Percentiles rank a stretch among this genome's conserved stretches.
phyloP scores from a whole-genome alignment of 768 basidiomycete species.

The Mrakia hoshinonis region DNA sequence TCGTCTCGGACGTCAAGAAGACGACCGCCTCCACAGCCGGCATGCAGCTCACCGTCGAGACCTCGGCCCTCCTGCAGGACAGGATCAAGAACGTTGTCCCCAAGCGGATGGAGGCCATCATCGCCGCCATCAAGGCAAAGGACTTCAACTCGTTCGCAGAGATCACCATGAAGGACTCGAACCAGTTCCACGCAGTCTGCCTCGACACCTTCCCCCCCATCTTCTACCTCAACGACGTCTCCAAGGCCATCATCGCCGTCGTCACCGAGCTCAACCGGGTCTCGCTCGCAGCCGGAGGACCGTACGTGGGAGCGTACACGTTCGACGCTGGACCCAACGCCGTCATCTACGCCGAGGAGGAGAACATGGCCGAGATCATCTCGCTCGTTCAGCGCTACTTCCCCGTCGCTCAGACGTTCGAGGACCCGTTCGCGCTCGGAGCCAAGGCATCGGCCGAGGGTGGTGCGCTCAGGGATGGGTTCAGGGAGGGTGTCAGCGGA shows the following conservation, averaged over 20 bases:
- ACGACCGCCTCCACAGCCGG: slow-evolving; percentile 88
- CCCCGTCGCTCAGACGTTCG: slow-evolving; percentile 69
- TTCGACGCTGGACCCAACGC: slow-evolving; percentile 98
- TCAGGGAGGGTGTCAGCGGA: slow-evolving; percentile 69
- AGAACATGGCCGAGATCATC: slow-evolving; percentile 69
- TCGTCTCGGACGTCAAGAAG: slow-evolving; percentile 93
- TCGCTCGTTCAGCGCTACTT: slow-evolving; percentile 72
- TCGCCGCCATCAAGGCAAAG: slow-evolving; percentile 61
- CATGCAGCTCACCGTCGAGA: slow-evolving; percentile 96
- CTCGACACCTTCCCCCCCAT: slow-evolving; percentile 96
- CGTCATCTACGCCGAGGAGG: slow-evolving; percentile 79
- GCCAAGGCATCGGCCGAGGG: slow-evolving; percentile 46
- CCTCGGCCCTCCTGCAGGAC: slow-evolving; percentile 75
- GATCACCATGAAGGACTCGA: slow-evolving; percentile 95
- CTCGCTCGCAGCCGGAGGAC: slow-evolving; percentile 50
- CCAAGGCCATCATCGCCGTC: slow-evolving; percentile 79
- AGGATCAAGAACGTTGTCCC: slow-evolving; percentile 83
- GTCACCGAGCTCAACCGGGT: slow-evolving; percentile 88
- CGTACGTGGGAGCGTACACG: slow-evolving; percentile 88
- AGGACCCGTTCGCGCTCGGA: slow-evolving; percentile 59
- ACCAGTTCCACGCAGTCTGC: slow-evolving; percentile 96
- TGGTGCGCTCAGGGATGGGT: slow-evolving; percentile 52
- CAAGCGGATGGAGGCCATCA: slow-evolving; percentile 70
- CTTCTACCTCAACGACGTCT: slow-evolving; percentile 98
- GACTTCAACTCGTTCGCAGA: slow-evolving; percentile 84